Evolutionary conservation across 1,139 yeast genomes (phyloP).

Genomic region (Keqinozyma sinolaborantium): DNA sequence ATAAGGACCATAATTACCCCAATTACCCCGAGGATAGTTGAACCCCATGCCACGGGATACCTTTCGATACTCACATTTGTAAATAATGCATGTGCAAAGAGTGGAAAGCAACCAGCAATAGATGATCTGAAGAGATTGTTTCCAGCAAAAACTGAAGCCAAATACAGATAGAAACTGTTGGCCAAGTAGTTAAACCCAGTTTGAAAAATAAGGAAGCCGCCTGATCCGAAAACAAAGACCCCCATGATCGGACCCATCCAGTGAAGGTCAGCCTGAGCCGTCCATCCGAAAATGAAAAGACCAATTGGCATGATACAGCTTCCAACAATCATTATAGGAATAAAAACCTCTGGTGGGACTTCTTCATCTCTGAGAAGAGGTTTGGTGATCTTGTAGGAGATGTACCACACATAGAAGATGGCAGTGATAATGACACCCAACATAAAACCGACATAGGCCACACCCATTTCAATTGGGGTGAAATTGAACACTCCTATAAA

Average conservation of each 20-base stretch:
- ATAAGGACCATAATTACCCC: constrained; percentile 59
- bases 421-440: constrained; percentile 19
- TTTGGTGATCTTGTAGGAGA: constrained; percentile 17
- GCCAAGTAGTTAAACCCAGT: constrained; percentile 51
- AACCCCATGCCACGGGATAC: constrained; percentile 62
- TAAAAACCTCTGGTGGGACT: constrained; percentile 58
- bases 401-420: constrained; percentile 16
- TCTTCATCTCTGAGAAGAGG: constrained; percentile 30
- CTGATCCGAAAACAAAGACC: constrained; percentile 20
- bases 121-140: constrained; percentile 23
- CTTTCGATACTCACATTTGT: constrained; percentile 24
- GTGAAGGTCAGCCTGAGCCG: constrained; percentile 20
- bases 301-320: constrained; percentile 26
- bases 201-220: constrained; percentile 28
- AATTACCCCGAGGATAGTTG: constrained; percentile 51
- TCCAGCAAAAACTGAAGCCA: constrained; percentile 30
- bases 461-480: constrained; percentile 25
- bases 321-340: constrained; percentile 44
- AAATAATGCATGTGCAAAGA: constrained; percentile 44
- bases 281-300: constrained; percentile 30
- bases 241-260: constrained; percentile 32
- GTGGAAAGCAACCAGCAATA: constrained; percentile 27
- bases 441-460: constrained; percentile 17
- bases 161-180: constrained; percentile 48
- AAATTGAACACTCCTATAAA: constrained; percentile 18